These are phyloP conservation scores for Prunus mira DNA, from an alignment of 306 rosid species.

Conservation along the genomic window DNA sequence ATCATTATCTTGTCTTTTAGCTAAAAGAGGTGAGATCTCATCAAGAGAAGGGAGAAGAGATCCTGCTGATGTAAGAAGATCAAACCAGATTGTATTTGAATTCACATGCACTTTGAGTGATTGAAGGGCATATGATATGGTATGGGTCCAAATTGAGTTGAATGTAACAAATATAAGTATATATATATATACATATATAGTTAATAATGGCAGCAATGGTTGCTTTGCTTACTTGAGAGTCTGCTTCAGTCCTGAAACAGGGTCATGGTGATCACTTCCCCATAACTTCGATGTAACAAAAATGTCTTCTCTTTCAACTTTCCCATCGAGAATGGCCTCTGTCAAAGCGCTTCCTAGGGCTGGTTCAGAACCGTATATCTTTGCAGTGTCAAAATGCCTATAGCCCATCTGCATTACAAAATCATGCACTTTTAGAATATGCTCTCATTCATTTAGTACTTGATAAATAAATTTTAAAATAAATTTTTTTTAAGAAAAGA, in stretches of 20 bases:
- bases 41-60: not conserved
- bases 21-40: conserved; percentile 14
- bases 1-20: not conserved
- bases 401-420: conserved; percentile 65
- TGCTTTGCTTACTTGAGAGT: conserved; percentile 51
- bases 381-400: conserved; percentile 88
- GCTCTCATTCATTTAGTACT: not conserved
- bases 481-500: not conserved
- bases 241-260: conserved; percentile 68
- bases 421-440: not conserved
- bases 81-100: not conserved
- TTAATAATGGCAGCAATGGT: too few relatives aligned
- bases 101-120: conserved; percentile 20
- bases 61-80: not conserved
- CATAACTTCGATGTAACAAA: conserved; percentile 86
- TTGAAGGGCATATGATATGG: not conserved
- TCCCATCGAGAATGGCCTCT: conserved; percentile 41
- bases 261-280: conserved; percentile 93
- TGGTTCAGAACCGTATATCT: conserved; percentile 77
- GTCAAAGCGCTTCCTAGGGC: conserved; percentile 67
- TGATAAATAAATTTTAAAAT: not conserved
- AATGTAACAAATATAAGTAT: too few relatives aligned
- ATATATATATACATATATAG: too few relatives aligned
- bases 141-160: not conserved
- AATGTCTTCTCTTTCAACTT: conserved; percentile 53